Percentiles rank a stretch among this genome's conserved stretches.
These are phyloP conservation scores for Kwoniella newhampshirensis DNA, from an alignment of 768 basidiomycete species.

Conservation along the genomic window DNA sequence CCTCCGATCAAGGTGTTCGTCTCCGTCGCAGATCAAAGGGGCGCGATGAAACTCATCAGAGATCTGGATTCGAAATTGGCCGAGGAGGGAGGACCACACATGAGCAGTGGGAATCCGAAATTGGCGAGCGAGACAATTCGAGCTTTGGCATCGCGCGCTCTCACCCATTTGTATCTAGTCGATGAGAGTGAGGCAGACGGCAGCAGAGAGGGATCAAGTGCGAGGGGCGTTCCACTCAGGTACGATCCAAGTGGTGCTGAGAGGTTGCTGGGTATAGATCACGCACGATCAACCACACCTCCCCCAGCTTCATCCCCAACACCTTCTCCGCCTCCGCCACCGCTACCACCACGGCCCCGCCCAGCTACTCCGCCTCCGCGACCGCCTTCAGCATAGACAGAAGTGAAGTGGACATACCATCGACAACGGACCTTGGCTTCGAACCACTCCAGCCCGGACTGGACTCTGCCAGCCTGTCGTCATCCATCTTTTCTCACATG, in stretches of 20 bases:
- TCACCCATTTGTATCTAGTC: conserved; percentile 10
- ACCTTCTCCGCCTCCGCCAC: too few species aligned
- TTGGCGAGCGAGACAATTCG: background rate
- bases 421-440: too few species aligned
- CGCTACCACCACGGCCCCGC: too few species aligned
- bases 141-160: background rate
- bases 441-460: too few species aligned
- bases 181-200: conserved; percentile 8
- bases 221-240: conserved; percentile 5
- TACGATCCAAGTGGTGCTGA: background rate
- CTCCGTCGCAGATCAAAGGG: background rate
- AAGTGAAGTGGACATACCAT: too few species aligned
- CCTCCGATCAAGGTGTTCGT: conserved; percentile 8
- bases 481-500: too few species aligned
- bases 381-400: too few species aligned
- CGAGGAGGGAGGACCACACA: background rate
- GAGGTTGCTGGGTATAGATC: background rate
- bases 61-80: conserved; percentile 7
- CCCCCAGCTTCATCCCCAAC: background rate
- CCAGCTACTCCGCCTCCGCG: background rate
- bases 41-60: background rate
- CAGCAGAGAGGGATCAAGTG: conserved; percentile 1
- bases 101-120: background rate
- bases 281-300: background rate
- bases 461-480: too few species aligned